phyloP scores from a whole-genome alignment of 441 rosid genomes.

The Mallotus repandus region DNA sequence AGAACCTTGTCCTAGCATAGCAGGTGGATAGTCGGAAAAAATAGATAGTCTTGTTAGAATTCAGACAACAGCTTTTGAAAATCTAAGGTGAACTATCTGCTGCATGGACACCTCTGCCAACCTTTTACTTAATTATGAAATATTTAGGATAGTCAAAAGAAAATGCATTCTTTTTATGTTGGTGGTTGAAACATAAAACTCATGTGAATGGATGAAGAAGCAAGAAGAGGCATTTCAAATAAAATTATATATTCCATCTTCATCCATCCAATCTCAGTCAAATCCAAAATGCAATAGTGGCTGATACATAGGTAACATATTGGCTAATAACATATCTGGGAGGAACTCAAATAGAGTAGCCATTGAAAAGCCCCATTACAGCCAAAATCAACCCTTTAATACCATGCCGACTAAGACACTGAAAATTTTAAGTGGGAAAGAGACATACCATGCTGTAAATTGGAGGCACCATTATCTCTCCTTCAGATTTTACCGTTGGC shows the following conservation, averaged over 20 bases:
- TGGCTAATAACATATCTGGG: background rate
- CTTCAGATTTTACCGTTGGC: slow-evolving; percentile 65
- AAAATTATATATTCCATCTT: background rate
- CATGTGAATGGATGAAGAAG: background rate
- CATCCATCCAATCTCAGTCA: background rate
- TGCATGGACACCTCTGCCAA: background rate
- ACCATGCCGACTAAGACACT: background rate
- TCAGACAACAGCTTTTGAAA: background rate
- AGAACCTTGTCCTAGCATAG: background rate
- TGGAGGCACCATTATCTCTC: slow-evolving; percentile 52
- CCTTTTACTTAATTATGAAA: background rate
- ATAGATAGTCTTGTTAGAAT: too few relatives aligned
- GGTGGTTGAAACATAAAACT: background rate
- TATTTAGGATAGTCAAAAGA: background rate
- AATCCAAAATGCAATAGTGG: background rate
- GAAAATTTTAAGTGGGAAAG: background rate
- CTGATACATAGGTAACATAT: background rate
- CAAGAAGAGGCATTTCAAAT: background rate
- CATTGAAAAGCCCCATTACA: background rate
- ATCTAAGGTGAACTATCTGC: background rate
- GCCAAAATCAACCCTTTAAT: background rate
- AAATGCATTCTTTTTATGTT: too few relatives aligned
- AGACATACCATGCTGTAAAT: slow-evolving; percentile 75
- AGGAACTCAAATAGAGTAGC: background rate
- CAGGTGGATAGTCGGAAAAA: background rate